These are phyloP conservation scores for Talaromyces pinophilus DNA, from an alignment of 2,329 filamentous ascomycete genomes.

Conservation along the genomic window DNA sequence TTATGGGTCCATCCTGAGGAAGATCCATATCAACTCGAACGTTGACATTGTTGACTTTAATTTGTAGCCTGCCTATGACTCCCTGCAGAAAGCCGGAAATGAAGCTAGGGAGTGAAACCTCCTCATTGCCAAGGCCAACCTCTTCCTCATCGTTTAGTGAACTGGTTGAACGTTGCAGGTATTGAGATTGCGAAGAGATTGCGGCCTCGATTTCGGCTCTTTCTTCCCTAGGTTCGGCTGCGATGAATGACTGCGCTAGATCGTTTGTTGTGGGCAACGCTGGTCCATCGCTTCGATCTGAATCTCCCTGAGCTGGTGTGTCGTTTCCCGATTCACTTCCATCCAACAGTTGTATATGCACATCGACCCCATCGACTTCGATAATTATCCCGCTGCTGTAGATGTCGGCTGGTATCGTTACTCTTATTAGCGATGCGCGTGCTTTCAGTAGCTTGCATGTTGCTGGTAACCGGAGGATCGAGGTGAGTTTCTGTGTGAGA, in stretches of 20 bases:
- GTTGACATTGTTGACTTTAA: conserved; percentile 55
- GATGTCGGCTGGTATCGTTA: conserved; percentile 85
- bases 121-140: conserved; percentile 54
- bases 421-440: conserved; percentile 70
- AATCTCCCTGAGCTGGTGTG: conserved; percentile 18
- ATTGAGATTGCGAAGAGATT: conserved; percentile 53
- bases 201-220: conserved; percentile 60
- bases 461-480: conserved; percentile 71
- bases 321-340: conserved; percentile 30
- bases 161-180: conserved; percentile 52
- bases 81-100: conserved; percentile 61
- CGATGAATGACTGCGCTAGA: conserved; percentile 62
- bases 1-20: conserved; percentile 41
- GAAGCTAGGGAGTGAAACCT: conserved; percentile 59
- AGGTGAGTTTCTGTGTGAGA: conserved; percentile 85
- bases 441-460: conserved; percentile 72
- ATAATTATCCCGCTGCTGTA: conserved; percentile 80
- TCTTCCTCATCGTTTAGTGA: conserved; percentile 50
- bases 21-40: conserved; percentile 55
- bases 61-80: conserved; percentile 57
- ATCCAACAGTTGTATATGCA: conserved; percentile 61
- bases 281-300: conserved; percentile 13
- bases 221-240: conserved; percentile 59
- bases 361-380: conserved; percentile 77
- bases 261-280: conserved; percentile 59